Evolutionary conservation across 345 rosid genomes (phyloP), one percentile per base, ranked within the genome.

Genomic region (Ceriops tagal): DNA sequence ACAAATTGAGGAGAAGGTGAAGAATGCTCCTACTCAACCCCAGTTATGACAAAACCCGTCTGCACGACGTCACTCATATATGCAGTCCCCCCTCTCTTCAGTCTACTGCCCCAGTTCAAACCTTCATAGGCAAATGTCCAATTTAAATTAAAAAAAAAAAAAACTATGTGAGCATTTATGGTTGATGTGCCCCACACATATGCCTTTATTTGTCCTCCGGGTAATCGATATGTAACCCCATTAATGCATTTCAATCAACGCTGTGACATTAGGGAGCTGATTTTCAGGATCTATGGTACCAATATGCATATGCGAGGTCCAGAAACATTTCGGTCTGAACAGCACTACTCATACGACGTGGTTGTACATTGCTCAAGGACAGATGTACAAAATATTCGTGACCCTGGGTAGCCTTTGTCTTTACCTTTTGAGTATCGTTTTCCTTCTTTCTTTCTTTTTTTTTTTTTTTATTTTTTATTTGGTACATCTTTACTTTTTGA

Each of bases 1-100:
- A 82, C 85, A 84, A 80, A 71, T 1, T 43, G 34, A 79, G 73
- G 73, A 75, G 79, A 83, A 71, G 75, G 82, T 73, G 74, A 59
- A 64, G 85, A 78, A 66, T 71, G 82, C 81, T 60, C 80, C 82
- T 43, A 73, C 82, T 77, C 82, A 66, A 53, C 64, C 80, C 53
- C 63, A 58, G 49, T n/a, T 64, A 66, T 70, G 79, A 71, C 83
- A 83, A 75, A 75, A 73, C 71, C 81, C 79, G 75, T 78, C 76
- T 47, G 55, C 58, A 37, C 18, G 64, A 31, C 11, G 13, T 16
- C 49, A 13, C 49, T 43, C 49, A 13, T 3, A 43, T 3, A 0
- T 43, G 18, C 18, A 15, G 15, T 5, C 15, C 1, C 49, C 49
- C 4, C 49, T 2, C 49, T 43, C 13, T 43, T 43, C 5, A 43